phyloP scores from a whole-genome alignment of 208 protist species.

The Leishmania lainsoni region DNA sequence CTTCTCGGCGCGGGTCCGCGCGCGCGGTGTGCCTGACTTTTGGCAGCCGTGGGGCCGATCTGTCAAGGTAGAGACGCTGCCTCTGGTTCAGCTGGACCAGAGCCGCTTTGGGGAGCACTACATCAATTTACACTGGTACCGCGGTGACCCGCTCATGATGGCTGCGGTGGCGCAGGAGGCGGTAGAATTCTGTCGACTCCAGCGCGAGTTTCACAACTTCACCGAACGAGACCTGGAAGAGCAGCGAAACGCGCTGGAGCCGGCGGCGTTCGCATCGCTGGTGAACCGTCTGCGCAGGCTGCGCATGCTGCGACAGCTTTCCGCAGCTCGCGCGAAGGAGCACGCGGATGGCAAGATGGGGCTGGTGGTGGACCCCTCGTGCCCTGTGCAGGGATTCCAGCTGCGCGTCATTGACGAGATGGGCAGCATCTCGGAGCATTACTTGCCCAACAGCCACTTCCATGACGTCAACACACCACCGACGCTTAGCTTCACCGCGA shows the following conservation, averaged over 20 bases:
- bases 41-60: slow-evolving; percentile 87
- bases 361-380: slow-evolving; percentile 48
- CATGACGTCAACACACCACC: slow-evolving; percentile 12
- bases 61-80: slow-evolving; percentile 57
- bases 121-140: slow-evolving; percentile 92
- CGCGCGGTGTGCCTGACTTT: slow-evolving; percentile 47
- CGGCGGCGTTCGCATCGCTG: slow-evolving; percentile 53
- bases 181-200: slow-evolving; percentile 51
- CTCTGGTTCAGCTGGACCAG: slow-evolving; percentile 73
- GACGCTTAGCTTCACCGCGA: slow-evolving; percentile 65
- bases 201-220: slow-evolving; percentile 65
- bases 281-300: slow-evolving; percentile 41
- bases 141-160: slow-evolving; percentile 32
- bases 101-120: slow-evolving; percentile 91
- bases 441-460: slow-evolving; percentile 22
- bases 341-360: slow-evolving; percentile 58
- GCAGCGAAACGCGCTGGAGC: slow-evolving; percentile 38
- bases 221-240: slow-evolving; percentile 65
- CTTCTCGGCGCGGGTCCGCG: slow-evolving; percentile 57
- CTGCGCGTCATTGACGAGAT: slow-evolving; percentile 80
- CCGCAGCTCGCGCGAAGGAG: slow-evolving; percentile 33
- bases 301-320: slow-evolving; percentile 48
- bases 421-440: slow-evolving; percentile 32
- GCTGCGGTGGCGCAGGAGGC: slow-evolving; percentile 34
- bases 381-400: slow-evolving; percentile 71